Conservation (phyloP, 1,284 basidiomycete species). For the Ceratobasidium sp. region DNA sequence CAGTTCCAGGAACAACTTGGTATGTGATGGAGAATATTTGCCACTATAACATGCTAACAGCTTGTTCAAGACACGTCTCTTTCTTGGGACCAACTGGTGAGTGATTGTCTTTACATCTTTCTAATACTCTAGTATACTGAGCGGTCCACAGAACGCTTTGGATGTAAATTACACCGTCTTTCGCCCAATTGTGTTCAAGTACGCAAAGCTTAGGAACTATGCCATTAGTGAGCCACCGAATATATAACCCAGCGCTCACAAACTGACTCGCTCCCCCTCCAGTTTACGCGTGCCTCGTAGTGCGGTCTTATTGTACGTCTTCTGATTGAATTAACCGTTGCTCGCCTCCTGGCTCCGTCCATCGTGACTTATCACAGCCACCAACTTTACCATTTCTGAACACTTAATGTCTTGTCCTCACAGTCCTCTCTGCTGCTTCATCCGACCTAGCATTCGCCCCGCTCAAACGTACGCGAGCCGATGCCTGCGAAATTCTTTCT, state of each 20-base stretch:
- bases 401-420: constrained; percentile 45
- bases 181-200: constrained; percentile 81
- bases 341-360: neutral
- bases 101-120: constrained; percentile 55
- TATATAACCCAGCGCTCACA: constrained; percentile 51
- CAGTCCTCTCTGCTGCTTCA: constrained; percentile 60
- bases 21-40: constrained; percentile 48
- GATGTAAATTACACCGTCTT: constrained; percentile 87
- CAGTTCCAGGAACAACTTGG: constrained; percentile 64
- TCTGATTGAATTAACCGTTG: neutral
- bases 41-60: constrained; percentile 42
- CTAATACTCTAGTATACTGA: constrained; percentile 57
- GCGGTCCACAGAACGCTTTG: constrained; percentile 69
- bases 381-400: neutral
- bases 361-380: constrained; percentile 11
- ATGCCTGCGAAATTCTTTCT: constrained; percentile 83
- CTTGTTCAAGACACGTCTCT: constrained; percentile 71
- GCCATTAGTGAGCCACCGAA: constrained; percentile 53
- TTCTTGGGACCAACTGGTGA: constrained; percentile 83
- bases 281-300: constrained; percentile 78
- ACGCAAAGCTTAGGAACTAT: constrained; percentile 77
- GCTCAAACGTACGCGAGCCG: constrained; percentile 74
- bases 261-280: constrained; percentile 48
- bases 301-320: constrained; percentile 61
- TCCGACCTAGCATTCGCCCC: constrained; percentile 78